phyloP scores from a whole-genome alignment of 306 rosid genomes.

The Pterocarpus macrocarpus region DNA sequence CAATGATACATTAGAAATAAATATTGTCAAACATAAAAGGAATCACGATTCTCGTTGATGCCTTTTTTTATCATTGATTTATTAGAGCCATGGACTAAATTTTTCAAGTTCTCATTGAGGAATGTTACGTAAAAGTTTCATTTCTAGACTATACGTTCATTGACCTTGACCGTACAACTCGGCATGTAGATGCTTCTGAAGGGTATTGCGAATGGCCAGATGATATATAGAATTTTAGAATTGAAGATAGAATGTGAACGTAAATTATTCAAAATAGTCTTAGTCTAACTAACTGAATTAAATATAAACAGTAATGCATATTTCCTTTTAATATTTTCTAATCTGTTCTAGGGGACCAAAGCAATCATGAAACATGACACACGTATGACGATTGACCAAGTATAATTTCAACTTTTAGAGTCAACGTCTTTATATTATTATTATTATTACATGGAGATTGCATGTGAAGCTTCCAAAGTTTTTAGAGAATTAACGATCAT shows the following conservation, averaged over 20 bases:
- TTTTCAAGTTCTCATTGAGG: neutral
- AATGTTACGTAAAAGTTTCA: neutral
- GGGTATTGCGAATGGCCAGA: neutral
- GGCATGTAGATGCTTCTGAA: neutral
- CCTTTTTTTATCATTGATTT: neutral
- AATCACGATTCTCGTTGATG: neutral
- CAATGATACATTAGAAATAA: too few relatives aligned
- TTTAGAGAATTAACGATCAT: too few relatives aligned
- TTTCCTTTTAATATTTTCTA: neutral
- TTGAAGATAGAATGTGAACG: slow-evolving; percentile 23
- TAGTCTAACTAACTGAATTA: neutral
- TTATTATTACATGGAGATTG: neutral
- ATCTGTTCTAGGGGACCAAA: neutral
- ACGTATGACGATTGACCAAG: neutral
- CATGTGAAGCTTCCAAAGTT: too few relatives aligned
- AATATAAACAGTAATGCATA: neutral
- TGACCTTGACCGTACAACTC: neutral
- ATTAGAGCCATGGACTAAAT: neutral
- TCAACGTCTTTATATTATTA: neutral
- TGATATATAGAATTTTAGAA: neutral
- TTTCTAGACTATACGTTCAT: neutral
- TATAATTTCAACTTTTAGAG: neutral
- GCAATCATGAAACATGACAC: slow-evolving; percentile 11
- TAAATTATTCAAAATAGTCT: neutral
- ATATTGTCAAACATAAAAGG: neutral